Base-by-base conservation (phyloP, 208 protist species). In the Trypanosoma conorhini region DNA sequence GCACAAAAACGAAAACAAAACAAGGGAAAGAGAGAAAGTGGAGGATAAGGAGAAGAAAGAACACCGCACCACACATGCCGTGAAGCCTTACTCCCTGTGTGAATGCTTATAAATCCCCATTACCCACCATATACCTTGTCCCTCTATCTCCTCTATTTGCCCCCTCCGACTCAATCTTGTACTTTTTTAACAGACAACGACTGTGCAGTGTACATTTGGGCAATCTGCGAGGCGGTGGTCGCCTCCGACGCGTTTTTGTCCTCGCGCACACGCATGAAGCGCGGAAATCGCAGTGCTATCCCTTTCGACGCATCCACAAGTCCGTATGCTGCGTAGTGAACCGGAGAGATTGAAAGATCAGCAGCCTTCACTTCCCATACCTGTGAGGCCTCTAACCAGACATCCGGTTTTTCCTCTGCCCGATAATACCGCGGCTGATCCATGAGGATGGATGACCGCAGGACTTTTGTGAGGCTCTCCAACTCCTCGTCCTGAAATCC, bases 311-410 rank as follows among this genome's bases (percentile, higher is more conserved):
- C 30, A 76, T 93, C 81, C 12, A 98, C 90, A 1, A 97, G 64
- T 22, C 98, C 96, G 15, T 92, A 78, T 13, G 95, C 98, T 10
- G 97, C 98, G 51, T 79, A 92, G 80, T 99, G 98, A 8, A 87
- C 85, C 0, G 99, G 99, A 2, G 98, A 99, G 17, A 99, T 93
- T 15, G 97, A 98, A 17, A 99, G 79, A 79, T 99, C 99, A 0
- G 99, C 98, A 8, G 95, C 98, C 61, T 95, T 89, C 19, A 99
- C 87, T 77, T 99, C 99, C 99, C 99, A 99, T 24, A 99, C 99
- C 33, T 94, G 84, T 57, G 77, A 67, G 38, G 96, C 83, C 21
- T 94, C 80, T 54, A 99, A 98, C 98, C 98, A 99, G 9, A 99
- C 96, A 81, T 99, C 98, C 1, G 97, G 90, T 35, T 76, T 76